Base-by-base conservation (phyloP, 1,284 basidiomycete genomes). In the Ceratobasidium theobromae region DNA sequence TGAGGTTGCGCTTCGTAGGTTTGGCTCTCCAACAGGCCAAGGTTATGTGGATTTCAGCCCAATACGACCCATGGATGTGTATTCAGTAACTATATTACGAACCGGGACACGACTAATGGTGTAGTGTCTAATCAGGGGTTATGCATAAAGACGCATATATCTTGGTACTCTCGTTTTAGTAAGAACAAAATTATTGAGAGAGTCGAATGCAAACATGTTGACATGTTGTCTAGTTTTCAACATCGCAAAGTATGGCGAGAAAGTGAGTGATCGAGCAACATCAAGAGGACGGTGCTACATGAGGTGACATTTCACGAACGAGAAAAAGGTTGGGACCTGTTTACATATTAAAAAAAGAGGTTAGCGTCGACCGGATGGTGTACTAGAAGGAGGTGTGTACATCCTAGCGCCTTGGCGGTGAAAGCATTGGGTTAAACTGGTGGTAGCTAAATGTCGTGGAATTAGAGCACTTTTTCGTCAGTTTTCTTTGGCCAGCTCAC, bases 371-470 rank as follows among this genome's bases (percentile, higher is more conserved):
- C 48, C 60, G 30, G 60, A 52, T 51, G 60, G 30, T 64, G 48
- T 43, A 64, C 60, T 53, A 64, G 60, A 64, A 28, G 60, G 60
- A 64, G 60, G 60, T 64, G 60, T 64, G 60, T 84, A 84, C 80
- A 92, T 86, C 75, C 86, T 82, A 64, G 88, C 87, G 60, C 89
- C 89, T 77, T 93, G 90, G 67, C 87, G 82, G 69, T 89, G 76
- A 72, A 93, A 90, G 69, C 83, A 84, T 75, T 87, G 85, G 62
- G 84, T 84, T 30, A 81, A 73, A 33, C 73, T 73, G 60, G 79
- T 79, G 23, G 75, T 73, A 43, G 75, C 77, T 75, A 71, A 12
- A 32, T 38, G 65, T 18, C 30, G 33, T 35, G 28, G 14, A 27
- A 52, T 66, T 45, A 32, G 53, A 60, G 25, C 28, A 49, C 43